Evolutionary conservation across 2,329 filamentous ascomycete species (phyloP).

Genomic region (Colletotrichum tanaceti): DNA sequence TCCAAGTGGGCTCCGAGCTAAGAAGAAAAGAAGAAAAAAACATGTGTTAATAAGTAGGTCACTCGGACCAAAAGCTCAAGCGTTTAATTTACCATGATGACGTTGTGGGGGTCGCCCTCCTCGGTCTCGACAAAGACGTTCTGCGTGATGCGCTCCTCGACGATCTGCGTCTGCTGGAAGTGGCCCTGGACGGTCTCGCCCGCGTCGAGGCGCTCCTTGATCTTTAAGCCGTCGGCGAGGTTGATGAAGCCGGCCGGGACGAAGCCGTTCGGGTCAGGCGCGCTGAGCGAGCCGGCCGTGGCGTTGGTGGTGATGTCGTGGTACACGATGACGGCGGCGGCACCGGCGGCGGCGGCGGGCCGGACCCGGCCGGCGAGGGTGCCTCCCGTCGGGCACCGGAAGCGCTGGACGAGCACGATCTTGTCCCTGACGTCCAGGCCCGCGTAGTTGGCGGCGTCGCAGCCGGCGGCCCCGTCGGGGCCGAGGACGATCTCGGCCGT

Average conservation of each 20-base stretch:
- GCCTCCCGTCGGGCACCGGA: constrained; percentile 47
- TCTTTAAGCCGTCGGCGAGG: constrained; percentile 53
- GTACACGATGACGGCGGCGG: constrained; percentile 48
- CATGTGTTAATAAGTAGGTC: too few species aligned
- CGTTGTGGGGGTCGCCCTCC: constrained; percentile 56
- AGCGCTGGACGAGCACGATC: constrained; percentile 50
- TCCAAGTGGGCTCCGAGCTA: constrained; percentile 58
- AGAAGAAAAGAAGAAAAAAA: too few species aligned
- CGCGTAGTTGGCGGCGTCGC: constrained; percentile 45
- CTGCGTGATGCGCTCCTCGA: constrained; percentile 56
- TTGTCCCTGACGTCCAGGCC: constrained; percentile 47
- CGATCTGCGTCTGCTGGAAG: constrained; percentile 50
- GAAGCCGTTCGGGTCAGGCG: constrained; percentile 46
- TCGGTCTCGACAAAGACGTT: constrained; percentile 61
- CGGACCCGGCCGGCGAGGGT: constrained; percentile 49
- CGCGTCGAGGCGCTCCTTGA: constrained; percentile 52
- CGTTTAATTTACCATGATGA: constrained; percentile 53
- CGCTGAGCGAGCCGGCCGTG: constrained; percentile 48
- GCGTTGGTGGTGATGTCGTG: constrained; percentile 48
- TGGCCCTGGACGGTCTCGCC: constrained; percentile 53
- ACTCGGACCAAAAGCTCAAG: too few species aligned
- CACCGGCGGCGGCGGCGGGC: constrained; percentile 47
- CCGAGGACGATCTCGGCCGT: constrained; percentile 48
- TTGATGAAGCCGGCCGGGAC: constrained; percentile 48
- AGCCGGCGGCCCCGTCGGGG: constrained; percentile 45